Conservation (phyloP, 805 yeast species). For the Nakazawaea molendinolei region DNA sequence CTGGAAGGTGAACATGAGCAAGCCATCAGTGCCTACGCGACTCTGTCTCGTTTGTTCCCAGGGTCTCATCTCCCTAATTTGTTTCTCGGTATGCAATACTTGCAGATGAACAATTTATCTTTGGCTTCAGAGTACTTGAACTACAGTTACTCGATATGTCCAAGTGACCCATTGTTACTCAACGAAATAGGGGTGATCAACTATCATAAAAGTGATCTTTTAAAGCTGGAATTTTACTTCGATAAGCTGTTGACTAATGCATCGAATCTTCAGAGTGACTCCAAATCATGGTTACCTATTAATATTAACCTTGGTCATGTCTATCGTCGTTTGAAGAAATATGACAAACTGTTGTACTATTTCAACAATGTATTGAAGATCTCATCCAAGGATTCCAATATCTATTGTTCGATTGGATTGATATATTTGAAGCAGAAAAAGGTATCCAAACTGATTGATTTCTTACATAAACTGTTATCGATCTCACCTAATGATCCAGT, state of each 20-base stretch:
- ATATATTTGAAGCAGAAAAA: conserved; percentile 68
- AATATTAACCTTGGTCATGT: conserved; percentile 88
- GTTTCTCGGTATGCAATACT: conserved; percentile 93
- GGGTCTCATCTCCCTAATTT: conserved; percentile 87
- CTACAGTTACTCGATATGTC: conserved; percentile 71
- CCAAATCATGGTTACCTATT: conserved; percentile 79
- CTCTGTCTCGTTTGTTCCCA: conserved; percentile 86
- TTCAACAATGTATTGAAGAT: conserved; percentile 71
- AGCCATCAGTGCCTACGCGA: conserved; percentile 94
- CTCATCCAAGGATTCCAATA: conserved; percentile 64
- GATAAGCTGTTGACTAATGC: conserved; percentile 68
- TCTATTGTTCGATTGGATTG: conserved; percentile 80
- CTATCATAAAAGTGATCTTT: conserved; percentile 65
- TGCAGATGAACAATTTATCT: conserved; percentile 76
- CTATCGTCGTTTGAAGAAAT: conserved; percentile 57
- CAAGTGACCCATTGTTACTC: conserved; percentile 77
- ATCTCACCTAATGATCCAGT: conserved; percentile 75
- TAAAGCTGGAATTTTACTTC: conserved; percentile 64
- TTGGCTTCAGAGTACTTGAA: conserved; percentile 81
- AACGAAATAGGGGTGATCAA: conserved; percentile 93
- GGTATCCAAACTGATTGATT: conserved; percentile 60
- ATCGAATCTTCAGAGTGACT: conserved; percentile 62
- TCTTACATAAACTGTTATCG: conserved; percentile 76
- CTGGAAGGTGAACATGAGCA: conserved; percentile 99
- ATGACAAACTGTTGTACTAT: conserved; percentile 61